Evolutionary conservation across 2,329 filamentous ascomycete species (phyloP).

Genomic region (Westerdykella aurantiaca): DNA sequence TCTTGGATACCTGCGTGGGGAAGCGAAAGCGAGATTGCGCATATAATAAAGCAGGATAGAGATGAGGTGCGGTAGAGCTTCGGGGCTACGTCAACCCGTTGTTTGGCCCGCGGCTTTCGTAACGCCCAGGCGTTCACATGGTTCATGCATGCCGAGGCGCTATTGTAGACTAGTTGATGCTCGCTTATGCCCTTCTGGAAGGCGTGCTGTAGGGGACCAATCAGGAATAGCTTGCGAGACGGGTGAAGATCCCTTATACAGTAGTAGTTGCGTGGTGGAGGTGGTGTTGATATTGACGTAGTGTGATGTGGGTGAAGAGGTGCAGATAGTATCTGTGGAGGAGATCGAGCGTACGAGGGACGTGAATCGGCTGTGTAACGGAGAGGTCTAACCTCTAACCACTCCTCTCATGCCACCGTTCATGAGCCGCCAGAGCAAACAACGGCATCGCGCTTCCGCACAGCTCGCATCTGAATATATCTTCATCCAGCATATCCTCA

Average conservation of each 20-base stretch:
- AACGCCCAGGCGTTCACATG: too few species aligned
- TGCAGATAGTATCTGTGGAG: too few species aligned
- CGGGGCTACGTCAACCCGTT: not conserved
- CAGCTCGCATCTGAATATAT: slow-evolving; percentile 39
- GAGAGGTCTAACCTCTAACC: not conserved
- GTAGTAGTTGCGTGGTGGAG: too few species aligned
- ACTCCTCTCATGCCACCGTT: slow-evolving; percentile 44
- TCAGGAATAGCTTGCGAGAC: too few species aligned
- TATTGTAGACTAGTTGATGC: too few species aligned
- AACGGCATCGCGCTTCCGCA: slow-evolving; percentile 52
- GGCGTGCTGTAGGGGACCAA: too few species aligned
- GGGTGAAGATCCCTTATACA: too few species aligned
- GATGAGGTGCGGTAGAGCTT: not conserved
- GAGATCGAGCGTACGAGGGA: not conserved
- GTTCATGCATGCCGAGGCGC: too few species aligned
- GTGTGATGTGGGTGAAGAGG: not conserved
- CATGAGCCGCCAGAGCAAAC: slow-evolving; percentile 56
- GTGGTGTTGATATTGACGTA: too few species aligned
- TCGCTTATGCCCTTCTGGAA: too few species aligned
- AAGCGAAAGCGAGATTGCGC: not conserved
- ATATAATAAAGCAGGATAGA: not conserved
- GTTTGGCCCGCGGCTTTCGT: too few species aligned
- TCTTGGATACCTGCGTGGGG: not conserved
- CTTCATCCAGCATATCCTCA: slow-evolving; percentile 24
- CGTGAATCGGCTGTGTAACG: not conserved